Evolutionary conservation across 140 eudicot genomes (phyloP), one percentile per base, ranked within the genome.

Genomic region (Cichorium intybus): DNA sequence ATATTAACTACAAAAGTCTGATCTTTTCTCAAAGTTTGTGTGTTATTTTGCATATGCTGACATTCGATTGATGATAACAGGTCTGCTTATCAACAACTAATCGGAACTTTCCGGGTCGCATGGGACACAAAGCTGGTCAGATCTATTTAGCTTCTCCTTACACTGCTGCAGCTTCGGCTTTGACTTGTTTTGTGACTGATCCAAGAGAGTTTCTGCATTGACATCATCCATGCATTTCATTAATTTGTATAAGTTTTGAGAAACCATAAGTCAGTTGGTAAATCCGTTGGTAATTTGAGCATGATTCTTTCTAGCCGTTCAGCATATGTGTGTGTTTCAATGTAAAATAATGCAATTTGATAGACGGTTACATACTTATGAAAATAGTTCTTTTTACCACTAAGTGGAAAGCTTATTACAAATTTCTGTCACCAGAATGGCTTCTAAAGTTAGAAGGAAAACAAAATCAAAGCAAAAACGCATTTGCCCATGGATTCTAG

Each of bases 1-100:
- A n/a, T n/a, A n/a, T n/a, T n/a, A 0, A 31, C 35, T 31, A 4
- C 9, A 31, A 31, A 29, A 29, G 6, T 29, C 34, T 7, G 5
- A n/a, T n/a, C n/a, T 5, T 8, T 37, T 11, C 11, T 11, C 29
- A 26, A 26, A 4, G 3, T 26, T 26, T 26, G 29, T 2, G 29
- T 26, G 29, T 26, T 26, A 26, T 26, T 26, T 26, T 2, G 29
- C 29, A 0, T 26, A 4, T 26, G 1, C 46, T 37, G n/a, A 37
- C 5, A 37, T 37, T 11, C 16, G 59, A 7, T 14, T 65, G 59
- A 24, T 59, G 29, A 28, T 37, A 75, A 68, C 77, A 86, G 89
- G 95, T 89, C 10, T 89, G 91, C 62, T 93, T 89, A 16, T 89
- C 95, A n/a, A 89, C 97, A 10, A 86, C 97, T 29, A 83, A 85